Evolutionary conservation across 176 grass and related monocot genomes (phyloP), one percentile per base, ranked within the genome.

Genomic region (Ananas comosus): DNA sequence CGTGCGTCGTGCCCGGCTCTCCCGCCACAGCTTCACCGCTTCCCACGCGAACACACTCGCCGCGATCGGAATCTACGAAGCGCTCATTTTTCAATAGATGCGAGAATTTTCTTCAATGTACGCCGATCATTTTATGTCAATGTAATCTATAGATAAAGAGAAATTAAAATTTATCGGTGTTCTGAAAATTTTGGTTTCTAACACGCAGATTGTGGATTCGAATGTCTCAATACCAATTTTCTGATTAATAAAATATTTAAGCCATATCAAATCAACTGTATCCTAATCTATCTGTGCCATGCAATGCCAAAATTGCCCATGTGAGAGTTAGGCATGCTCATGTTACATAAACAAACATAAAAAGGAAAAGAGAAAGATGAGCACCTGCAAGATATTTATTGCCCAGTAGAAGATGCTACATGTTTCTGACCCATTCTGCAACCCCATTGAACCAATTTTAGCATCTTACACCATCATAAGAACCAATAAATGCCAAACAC

Each of bases 341-440:
- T 13, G 11, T 66, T 52, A 61, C 69, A 77, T 66, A 22, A 63
- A 53, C 17, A 64, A 64, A 71, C 2, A n/a, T 0, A 4, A 66
- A 70, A 18, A 59, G 0, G 56, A 19, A 4, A 63, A 9, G 49
- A 64, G 21, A 48, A 13, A 71, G 12, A 48, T 23, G 29, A 49
- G 16, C 50, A 94, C 95, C 90, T 99, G 95, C 50, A 99, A 56
- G 70, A 99, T 14, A 56, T 91, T 94, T 70, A 94, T 24, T 33
- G 71, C 67, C 95, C 95, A 99, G 74, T 91, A 99, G 82, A 90
- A 74, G 79, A 74, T 76, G 70, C 95, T 82, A 78, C 95, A 99
- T 52, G 79, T 74, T 88, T 82, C 56, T 8, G 85, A 82, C 76
- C 86, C 74, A 56, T 83, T 91, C 95, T 99, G 87, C 66, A 66